phyloP scores from a whole-genome alignment of 495 filamentous ascomycete genomes.

The Chaetomium cochliodes region DNA sequence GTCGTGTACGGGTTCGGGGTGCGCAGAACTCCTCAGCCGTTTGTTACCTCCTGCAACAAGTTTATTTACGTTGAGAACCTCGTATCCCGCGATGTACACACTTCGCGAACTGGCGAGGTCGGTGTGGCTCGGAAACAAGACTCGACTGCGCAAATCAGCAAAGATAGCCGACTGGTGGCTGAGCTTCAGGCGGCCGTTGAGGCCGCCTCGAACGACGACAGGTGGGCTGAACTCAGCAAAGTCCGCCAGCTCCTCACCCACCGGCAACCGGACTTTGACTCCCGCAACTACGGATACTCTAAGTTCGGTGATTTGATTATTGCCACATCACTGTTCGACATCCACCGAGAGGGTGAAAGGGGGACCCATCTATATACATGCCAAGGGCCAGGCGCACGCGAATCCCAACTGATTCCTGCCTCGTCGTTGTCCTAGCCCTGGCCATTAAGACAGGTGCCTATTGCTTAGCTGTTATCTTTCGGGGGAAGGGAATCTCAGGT shows the following conservation, averaged over 20 bases:
- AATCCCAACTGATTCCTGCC: neutral
- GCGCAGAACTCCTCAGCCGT: conserved; percentile 26
- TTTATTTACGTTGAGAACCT: conserved; percentile 28
- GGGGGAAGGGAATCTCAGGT: neutral
- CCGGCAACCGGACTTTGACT: conserved; percentile 29
- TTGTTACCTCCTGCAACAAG: conserved; percentile 25
- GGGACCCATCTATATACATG: conserved; percentile 10
- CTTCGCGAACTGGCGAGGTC: no score
- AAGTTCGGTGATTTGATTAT: conserved; percentile 27
- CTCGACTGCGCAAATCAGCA: neutral
- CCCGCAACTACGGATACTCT: conserved; percentile 27
- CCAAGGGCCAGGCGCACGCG: conserved; percentile 8
- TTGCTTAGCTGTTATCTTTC: neutral
- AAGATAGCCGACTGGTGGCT: conserved; percentile 1
- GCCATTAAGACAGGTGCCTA: no score
- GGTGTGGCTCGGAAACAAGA: no score
- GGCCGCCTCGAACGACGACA: conserved; percentile 18
- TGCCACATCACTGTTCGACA: conserved; percentile 20
- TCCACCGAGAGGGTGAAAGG: conserved; percentile 22
- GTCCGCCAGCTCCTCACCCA: conserved; percentile 32
- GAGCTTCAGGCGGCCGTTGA: conserved; percentile 14
- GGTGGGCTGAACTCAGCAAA: conserved; percentile 11
- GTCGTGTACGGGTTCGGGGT: conserved; percentile 28
- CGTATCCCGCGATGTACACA: neutral
- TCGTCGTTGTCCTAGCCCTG: no score